Evolutionary conservation across 1,139 yeast species (phyloP), one percentile per base, ranked within the genome.

Genomic region (Pneumocystis sp.): DNA sequence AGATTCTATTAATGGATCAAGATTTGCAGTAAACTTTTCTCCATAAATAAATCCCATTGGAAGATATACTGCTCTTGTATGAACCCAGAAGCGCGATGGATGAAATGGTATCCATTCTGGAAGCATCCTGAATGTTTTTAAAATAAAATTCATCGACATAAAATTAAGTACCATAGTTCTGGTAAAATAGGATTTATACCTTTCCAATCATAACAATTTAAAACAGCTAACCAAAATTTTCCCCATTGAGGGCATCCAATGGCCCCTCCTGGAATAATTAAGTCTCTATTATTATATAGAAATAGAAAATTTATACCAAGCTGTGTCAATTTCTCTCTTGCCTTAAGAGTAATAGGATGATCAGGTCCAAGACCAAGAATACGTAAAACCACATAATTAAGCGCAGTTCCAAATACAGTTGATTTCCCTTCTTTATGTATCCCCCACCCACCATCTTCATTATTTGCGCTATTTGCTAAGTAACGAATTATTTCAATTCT

Each of bases 401-500:
- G 82, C 0, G 90, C 80, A 1, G 99, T 95, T 4, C 99, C 98
- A 74, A 90, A 91, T 70, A 95, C 95, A 0, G 98, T 95, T 7
- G 95, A 86, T 74, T 91, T 93, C 73, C 93, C 98, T 63, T 83
- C 85, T 2, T 90, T 83, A 73, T 93, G 97, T 64, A 95, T 80
- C 0, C 97, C 98, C 98, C 99, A 95, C 0, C 98, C 99, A n/a
- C 99, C 99, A 75, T 95, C 99, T 0, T 90, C 96, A 0, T 97
- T 97, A 73, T 93, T 96, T 0, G 97, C 86, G 0, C 89, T 82
- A 73, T 95, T 95, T 25, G 89, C 89, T 31, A 93, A 77, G 73
- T 90, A 93, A 66, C 97, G 80, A 57, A 87, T 83, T 74, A 95
- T 77, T 74, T 95, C 98, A 12, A 78, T 75, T 68, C 79, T 78